Evolutionary conservation across 352 stramenopile genomes (phyloP).

Genomic region (Globisporangium splendens): DNA sequence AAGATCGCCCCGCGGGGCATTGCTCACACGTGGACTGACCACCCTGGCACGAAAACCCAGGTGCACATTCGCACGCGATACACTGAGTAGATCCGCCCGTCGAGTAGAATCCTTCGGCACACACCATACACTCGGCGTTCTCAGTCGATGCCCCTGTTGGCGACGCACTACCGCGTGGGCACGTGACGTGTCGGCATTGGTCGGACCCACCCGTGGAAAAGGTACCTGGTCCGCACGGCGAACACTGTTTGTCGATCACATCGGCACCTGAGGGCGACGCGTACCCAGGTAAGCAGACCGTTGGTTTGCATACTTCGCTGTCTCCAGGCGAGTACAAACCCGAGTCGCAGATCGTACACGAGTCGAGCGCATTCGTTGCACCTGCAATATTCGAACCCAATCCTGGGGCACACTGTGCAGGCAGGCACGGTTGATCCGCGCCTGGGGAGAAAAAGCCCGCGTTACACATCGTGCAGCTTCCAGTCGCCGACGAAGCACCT

Average conservation of each 20-base stretch:
- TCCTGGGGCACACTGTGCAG: constrained; percentile 24
- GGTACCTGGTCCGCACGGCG: constrained; percentile 28
- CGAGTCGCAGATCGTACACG: constrained; percentile 29
- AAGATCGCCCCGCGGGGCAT: constrained; percentile 21
- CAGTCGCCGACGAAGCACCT: constrained; percentile 23
- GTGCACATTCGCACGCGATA: constrained; percentile 32
- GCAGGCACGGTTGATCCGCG: constrained; percentile 22
- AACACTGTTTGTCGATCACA: constrained; percentile 35
- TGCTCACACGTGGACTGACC: constrained; percentile 29
- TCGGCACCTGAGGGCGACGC: constrained; percentile 36
- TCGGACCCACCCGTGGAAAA: constrained; percentile 30
- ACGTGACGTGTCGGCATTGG: constrained; percentile 34
- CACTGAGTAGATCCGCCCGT: constrained; percentile 44
- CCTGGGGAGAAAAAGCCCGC: constrained; percentile 35
- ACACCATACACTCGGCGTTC: constrained; percentile 29
- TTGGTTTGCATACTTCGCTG: constrained; percentile 21
- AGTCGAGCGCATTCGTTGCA: constrained; percentile 13
- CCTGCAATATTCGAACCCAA: constrained; percentile 26
- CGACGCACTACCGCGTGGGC: constrained; percentile 28
- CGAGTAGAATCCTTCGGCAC: constrained; percentile 44
- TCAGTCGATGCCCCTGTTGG: constrained; percentile 24
- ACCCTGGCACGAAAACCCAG: constrained; percentile 23
- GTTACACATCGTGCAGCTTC: constrained; percentile 23
- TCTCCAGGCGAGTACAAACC: constrained; percentile 27
- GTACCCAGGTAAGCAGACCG: constrained; percentile 29